These are phyloP conservation scores for Biancaea sappan DNA, from an alignment of 306 rosid species.

Conservation along the genomic window DNA sequence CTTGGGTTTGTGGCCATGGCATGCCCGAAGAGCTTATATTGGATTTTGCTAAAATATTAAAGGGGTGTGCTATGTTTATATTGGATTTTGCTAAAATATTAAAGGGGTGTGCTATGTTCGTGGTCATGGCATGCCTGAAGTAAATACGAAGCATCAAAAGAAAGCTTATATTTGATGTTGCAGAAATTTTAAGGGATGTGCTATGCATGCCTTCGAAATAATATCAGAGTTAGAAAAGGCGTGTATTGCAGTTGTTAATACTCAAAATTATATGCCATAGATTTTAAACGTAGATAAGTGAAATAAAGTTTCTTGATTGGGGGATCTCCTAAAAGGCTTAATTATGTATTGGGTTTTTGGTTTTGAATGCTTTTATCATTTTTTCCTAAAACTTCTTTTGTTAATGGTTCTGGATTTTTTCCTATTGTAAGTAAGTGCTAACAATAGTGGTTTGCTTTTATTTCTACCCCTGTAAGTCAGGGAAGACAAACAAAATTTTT, in stretches of 20 bases:
- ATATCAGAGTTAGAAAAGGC: not conserved
- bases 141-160: not conserved
- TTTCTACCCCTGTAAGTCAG: not conserved
- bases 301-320: not conserved
- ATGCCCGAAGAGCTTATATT: too few relatives aligned
- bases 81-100: too few relatives aligned
- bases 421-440: not conserved
- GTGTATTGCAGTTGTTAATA: not conserved
- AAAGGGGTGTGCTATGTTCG: too few relatives aligned
- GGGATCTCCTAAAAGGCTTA: not conserved
- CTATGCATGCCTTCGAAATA: not conserved
- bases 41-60: too few relatives aligned
- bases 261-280: not conserved
- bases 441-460: not conserved
- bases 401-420: not conserved
- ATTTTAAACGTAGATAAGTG: not conserved
- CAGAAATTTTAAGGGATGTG: not conserved
- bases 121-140: too few relatives aligned
- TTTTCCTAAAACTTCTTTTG: not conserved
- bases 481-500: not conserved
- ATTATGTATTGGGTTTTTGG: not conserved
- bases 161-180: not conserved
- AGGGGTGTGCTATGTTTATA: too few relatives aligned
- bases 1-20: too few relatives aligned
- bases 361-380: too few relatives aligned